Conservation (phyloP, 768 basidiomycete genomes). For the Termitomyces sp. region DNA sequence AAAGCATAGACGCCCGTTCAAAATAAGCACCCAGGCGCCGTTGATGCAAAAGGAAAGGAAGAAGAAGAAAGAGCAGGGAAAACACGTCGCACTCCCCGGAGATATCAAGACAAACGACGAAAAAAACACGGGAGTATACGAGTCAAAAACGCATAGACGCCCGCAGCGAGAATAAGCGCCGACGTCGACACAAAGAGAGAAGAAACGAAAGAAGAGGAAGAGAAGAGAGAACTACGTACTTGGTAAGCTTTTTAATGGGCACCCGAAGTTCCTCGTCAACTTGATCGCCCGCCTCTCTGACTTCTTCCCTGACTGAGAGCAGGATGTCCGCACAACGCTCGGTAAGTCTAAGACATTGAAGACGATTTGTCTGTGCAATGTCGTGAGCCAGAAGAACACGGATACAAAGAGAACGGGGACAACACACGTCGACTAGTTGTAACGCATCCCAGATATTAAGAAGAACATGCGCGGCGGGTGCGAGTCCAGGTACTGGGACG, state of each 20-base stretch:
- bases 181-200: no score
- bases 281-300: constrained; percentile 53
- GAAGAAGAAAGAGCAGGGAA: no score
- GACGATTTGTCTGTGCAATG: constrained; percentile 55
- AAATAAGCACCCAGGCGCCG: no score
- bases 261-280: constrained; percentile 47
- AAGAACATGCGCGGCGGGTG: constrained; percentile 48
- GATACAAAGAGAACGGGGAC: constrained; percentile 24
- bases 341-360: constrained; percentile 67
- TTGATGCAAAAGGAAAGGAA: no score
- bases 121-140: no score
- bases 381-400: background rate
- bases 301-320: constrained; percentile 59
- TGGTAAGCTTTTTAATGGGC: constrained; percentile 51
- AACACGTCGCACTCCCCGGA: no score
- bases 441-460: constrained; percentile 64
- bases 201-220: no score
- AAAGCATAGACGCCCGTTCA: no score
- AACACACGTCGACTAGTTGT: constrained; percentile 60
- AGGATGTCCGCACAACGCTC: constrained; percentile 72
- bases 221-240: constrained; percentile 30
- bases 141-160: no score
- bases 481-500: constrained; percentile 56
- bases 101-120: no score
- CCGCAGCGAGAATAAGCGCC: no score